Percentiles rank a stretch among this genome's conserved stretches.
phyloP scores from a whole-genome alignment of 495 filamentous ascomycete species.

The Chaetomidium leptoderma region DNA sequence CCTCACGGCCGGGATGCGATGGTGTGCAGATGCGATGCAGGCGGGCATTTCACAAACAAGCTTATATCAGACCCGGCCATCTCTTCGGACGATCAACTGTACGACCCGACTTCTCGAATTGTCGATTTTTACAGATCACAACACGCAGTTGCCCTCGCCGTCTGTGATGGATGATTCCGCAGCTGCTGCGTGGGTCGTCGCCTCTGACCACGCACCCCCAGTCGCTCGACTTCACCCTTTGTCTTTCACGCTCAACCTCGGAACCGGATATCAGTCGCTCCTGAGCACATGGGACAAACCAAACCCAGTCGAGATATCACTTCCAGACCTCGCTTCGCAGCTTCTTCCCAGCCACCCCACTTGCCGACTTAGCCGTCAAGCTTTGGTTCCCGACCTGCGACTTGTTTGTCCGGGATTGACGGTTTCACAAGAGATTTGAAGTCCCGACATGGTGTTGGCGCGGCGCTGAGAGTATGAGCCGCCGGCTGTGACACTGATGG shows the following conservation, averaged over 20 bases:
- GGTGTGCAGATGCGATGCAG: conserved; percentile 10
- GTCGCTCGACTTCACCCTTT: too few relatives aligned
- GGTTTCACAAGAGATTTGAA: conserved; percentile 5
- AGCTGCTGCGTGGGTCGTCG: too few relatives aligned
- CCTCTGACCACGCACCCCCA: too few relatives aligned
- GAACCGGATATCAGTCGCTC: background rate
- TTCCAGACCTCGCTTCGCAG: background rate
- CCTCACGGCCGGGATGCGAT: conserved; percentile 20
- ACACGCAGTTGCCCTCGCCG: background rate
- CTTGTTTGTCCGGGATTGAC: background rate
- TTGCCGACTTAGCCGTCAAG: background rate
- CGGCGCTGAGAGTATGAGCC: conserved; percentile 3
- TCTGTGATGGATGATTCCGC: background rate
- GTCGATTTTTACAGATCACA: background rate
- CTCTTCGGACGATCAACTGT: conserved; percentile 3
- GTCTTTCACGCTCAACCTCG: too few relatives aligned
- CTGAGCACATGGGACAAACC: too few relatives aligned
- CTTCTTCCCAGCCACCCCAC: background rate
- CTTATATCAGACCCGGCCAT: conserved; percentile 10
- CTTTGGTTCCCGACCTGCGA: background rate
- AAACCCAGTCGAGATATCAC: background rate
- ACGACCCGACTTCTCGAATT: background rate
- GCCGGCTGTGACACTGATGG: background rate
- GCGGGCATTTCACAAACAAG: conserved; percentile 8
- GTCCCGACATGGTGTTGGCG: background rate